These are phyloP conservation scores for Pelargonium cotyledonis DNA, from an alignment of 441 rosid species.

Conservation along the genomic window DNA sequence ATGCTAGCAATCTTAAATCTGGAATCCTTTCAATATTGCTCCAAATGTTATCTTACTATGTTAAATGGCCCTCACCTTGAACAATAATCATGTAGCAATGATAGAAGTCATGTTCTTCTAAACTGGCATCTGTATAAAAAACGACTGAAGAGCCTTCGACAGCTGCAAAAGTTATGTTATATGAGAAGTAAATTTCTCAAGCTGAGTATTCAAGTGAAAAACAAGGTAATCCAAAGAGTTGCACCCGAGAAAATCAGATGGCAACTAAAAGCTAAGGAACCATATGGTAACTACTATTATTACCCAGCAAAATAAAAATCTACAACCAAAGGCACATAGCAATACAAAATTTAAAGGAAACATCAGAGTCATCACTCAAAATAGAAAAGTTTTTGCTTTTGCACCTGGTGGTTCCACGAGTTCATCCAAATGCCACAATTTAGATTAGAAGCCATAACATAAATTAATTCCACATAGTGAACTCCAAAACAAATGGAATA, in stretches of 20 bases:
- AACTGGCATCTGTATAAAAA: constrained; percentile 54
- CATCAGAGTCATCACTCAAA: too few relatives aligned
- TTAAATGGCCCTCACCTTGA: constrained; percentile 45
- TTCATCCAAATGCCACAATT: too few relatives aligned
- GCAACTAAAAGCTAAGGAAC: neutral
- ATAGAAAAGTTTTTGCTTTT: too few relatives aligned
- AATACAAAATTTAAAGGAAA: neutral
- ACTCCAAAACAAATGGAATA: too few relatives aligned
- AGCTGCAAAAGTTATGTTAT: constrained; percentile 39
- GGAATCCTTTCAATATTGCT: neutral
- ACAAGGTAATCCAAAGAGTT: neutral
- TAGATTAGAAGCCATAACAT: too few relatives aligned
- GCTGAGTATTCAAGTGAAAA: neutral
- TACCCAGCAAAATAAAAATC: neutral
- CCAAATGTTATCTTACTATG: neutral
- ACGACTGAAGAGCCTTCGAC: constrained; percentile 61
- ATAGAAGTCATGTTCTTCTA: constrained; percentile 41
- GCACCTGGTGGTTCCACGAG: too few relatives aligned
- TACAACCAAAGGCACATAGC: neutral
- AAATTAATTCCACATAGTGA: too few relatives aligned
- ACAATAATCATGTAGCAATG: constrained; percentile 61
- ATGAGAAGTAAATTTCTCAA: neutral
- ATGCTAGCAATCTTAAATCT: constrained; percentile 5
- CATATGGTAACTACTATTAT: neutral
- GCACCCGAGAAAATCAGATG: neutral